Evolutionary conservation across 1,139 yeast genomes (phyloP).

Genomic region (Yamadazyma sp.): DNA sequence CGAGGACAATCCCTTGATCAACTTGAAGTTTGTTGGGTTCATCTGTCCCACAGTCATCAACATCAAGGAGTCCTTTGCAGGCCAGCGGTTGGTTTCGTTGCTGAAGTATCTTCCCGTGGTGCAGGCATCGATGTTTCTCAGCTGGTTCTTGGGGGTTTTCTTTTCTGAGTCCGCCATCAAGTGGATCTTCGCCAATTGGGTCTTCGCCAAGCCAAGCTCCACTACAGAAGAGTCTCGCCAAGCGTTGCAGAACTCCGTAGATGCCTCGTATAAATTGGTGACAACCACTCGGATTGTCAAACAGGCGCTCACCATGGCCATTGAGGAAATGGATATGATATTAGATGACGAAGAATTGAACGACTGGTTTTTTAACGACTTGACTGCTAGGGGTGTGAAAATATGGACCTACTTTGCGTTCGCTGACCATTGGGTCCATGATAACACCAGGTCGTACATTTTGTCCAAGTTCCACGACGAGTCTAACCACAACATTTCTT

Average conservation of each 20-base stretch:
- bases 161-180: slow-evolving; percentile 22
- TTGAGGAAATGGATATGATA: slow-evolving; percentile 56
- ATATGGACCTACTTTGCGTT: slow-evolving; percentile 60
- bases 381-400: slow-evolving; percentile 19
- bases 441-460: slow-evolving; percentile 44
- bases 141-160: slow-evolving; percentile 21
- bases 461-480: slow-evolving; percentile 33
- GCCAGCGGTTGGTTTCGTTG: slow-evolving; percentile 35
- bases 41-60: slow-evolving; percentile 65
- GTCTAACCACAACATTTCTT: slow-evolving; percentile 26
- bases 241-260: slow-evolving; percentile 38
- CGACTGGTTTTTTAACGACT: slow-evolving; percentile 46
- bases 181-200: slow-evolving; percentile 20
- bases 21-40: slow-evolving; percentile 50
- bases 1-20: slow-evolving; percentile 18
- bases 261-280: slow-evolving; percentile 44
- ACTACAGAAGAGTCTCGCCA: slow-evolving; percentile 18
- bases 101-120: slow-evolving; percentile 34
- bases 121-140: slow-evolving; percentile 22
- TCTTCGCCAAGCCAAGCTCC: slow-evolving; percentile 24
- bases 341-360: slow-evolving; percentile 41
- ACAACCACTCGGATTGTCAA: slow-evolving; percentile 40
- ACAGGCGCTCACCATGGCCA: slow-evolving; percentile 57
- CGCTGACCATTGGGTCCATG: slow-evolving; percentile 62
- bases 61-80: slow-evolving; percentile 53